Evolutionary conservation across 1,139 yeast genomes (phyloP).

Genomic region (Pneumocystis sp.): DNA sequence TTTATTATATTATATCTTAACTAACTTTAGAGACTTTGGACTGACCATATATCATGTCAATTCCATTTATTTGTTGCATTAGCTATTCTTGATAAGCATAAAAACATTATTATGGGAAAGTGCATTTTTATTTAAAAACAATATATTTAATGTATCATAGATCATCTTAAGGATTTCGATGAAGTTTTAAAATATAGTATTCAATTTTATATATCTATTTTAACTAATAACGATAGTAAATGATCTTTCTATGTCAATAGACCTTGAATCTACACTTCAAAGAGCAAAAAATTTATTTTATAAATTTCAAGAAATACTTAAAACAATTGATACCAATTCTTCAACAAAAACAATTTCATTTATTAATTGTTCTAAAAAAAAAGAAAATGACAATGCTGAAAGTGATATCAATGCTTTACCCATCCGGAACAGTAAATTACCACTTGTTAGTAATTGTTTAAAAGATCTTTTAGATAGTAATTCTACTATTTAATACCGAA

Average conservation of each 20-base stretch:
- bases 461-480: not conserved
- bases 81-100: constrained; percentile 75
- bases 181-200: constrained; percentile 61
- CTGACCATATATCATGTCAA: constrained; percentile 72
- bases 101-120: constrained; percentile 40
- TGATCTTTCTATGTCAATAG: constrained; percentile 64
- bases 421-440: not conserved
- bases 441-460: not conserved
- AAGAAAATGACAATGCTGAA: not conserved
- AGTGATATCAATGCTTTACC: not conserved
- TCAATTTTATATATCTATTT: not conserved
- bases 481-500: not conserved
- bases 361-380: not conserved
- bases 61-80: constrained; percentile 76
- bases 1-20: not conserved
- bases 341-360: constrained; percentile 25
- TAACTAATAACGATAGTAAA: constrained; percentile 36
- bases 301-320: constrained; percentile 63
- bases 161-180: constrained; percentile 64
- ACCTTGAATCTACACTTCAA: constrained; percentile 57
- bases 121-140: not conserved
- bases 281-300: constrained; percentile 71
- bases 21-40: constrained; percentile 38
- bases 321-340: constrained; percentile 39
- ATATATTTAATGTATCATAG: constrained; percentile 23